Conservation (phyloP, 805 yeast genomes). For the Spathaspora hagerdaliae region DNA sequence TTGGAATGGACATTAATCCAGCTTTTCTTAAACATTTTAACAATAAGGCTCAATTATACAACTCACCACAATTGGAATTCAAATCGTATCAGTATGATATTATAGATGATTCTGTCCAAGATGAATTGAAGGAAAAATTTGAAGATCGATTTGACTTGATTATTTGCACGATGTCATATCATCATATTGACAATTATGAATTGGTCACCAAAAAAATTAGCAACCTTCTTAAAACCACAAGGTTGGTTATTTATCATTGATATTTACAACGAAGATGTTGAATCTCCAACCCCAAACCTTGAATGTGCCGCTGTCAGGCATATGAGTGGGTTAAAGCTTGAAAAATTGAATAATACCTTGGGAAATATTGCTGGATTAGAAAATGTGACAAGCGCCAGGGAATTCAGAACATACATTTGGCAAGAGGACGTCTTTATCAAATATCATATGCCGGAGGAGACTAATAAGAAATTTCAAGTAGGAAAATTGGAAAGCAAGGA, state of each 20-base stretch:
- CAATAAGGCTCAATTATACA: conserved; percentile 8
- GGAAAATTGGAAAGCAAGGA: conserved; percentile 13
- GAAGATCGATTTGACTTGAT: conserved; percentile 27
- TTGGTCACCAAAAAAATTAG: conserved; percentile 26
- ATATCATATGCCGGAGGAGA: conserved; percentile 17
- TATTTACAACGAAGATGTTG: conserved; percentile 34
- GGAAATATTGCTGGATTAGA: conserved; percentile 15
- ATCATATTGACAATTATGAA: conserved; percentile 32
- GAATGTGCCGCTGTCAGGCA: conserved; percentile 18
- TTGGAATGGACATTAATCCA: conserved; percentile 36
- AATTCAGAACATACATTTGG: conserved; percentile 19
- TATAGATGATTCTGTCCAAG: conserved; percentile 12
- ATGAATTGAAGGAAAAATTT: conserved; percentile 12
- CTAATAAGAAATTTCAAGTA: conserved; percentile 9
- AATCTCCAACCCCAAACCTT: conserved; percentile 4
- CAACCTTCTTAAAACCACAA: conserved; percentile 26
- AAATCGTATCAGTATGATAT: conserved; percentile 20
- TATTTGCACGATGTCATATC: conserved; percentile 34
- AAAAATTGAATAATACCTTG: conserved; percentile 17
- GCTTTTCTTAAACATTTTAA: conserved; percentile 15
- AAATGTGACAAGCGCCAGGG: conserved; percentile 20
- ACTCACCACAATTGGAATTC: conserved; percentile 2
- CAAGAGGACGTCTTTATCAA: conserved; percentile 17
- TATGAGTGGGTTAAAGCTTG: conserved; percentile 30
- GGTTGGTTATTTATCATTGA: conserved; percentile 36